Base-by-base conservation (phyloP, 345 rosid species). In the Gossypium arboreum region DNA sequence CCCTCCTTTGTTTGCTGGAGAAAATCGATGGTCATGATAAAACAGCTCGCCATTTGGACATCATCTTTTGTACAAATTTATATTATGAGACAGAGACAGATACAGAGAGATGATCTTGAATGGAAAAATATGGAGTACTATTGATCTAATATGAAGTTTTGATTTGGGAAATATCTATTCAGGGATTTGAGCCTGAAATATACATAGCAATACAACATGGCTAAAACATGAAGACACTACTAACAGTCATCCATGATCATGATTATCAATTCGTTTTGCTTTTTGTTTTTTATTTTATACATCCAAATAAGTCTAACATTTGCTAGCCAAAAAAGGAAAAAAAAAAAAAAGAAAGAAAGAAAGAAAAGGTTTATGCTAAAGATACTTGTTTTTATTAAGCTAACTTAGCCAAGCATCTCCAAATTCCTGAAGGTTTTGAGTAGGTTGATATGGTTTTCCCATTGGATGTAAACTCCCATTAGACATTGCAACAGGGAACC, bases 401-500 rank as follows among this genome's bases (percentile, higher is more conserved):
- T 25, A 68, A 43, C 15, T 50, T 16, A 25, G 58, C 22, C 34
- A 50, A 50, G 59, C 76, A 27, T 73, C 76, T 27, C 76, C 69
- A 12, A 73, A 62, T 20, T 62, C 29, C 45, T 61, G 51, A 29
- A 51, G 60, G 16, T 50, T 62, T 61, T 73, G 76, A 73, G 20
- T 4, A 58, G 68, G 15, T 3, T 45, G 68, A 44, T 47, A 73
- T 48, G 57, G 2, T 12, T 61, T 61, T 61, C 57, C 44, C 57
- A 61, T 25, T 1, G 81, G 75, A 69, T 75, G 66, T 68, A 80
- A 81, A 70, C 81, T 74, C 13, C 77, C 85, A 48, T 74, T 83
- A 3, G 85, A 59, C 68, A 79, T 73, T 43, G 84, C 29, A 25
- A 77, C 84, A 6, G 87, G 88, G 75, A 78, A 81, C 15, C 84